Evolutionary conservation across 2,329 filamentous ascomycete genomes (phyloP).

Genomic region (Arthrobotrys sphaeroides): DNA sequence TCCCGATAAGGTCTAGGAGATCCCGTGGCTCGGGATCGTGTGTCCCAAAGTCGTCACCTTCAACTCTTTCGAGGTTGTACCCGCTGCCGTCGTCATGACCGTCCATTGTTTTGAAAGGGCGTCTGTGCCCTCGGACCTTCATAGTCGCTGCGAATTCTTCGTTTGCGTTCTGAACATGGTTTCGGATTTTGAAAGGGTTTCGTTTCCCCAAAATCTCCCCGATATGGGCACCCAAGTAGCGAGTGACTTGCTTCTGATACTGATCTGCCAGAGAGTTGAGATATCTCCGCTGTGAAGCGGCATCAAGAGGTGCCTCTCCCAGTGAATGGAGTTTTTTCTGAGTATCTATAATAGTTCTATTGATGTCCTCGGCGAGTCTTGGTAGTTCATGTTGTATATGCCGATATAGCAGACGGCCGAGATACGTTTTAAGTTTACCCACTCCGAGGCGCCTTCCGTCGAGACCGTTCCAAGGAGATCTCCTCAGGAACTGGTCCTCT

Average conservation of each 20-base stretch:
- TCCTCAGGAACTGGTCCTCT: conserved; percentile 55
- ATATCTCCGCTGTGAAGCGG: conserved; percentile 60
- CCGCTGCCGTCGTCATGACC: neutral
- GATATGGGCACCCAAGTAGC: conserved; percentile 61
- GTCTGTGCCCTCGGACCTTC: conserved; percentile 56
- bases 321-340: neutral
- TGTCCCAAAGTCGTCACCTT: neutral
- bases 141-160: conserved; percentile 58
- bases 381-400: conserved; percentile 64
- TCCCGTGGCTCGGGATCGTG: conserved; percentile 49
- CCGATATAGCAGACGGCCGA: conserved; percentile 62
- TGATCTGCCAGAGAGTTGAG: conserved; percentile 60
- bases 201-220: conserved; percentile 60
- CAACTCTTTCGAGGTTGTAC: neutral
- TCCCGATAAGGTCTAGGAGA: conserved; percentile 64
- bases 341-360: conserved; percentile 45
- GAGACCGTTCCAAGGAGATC: conserved; percentile 52
- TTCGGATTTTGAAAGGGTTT: conserved; percentile 47
- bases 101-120: conserved; percentile 49
- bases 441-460: conserved; percentile 61
- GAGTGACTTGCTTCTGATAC: conserved; percentile 61
- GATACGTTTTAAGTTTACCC: conserved; percentile 60
- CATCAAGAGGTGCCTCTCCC: conserved; percentile 58
- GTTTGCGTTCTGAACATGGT: conserved; percentile 55
- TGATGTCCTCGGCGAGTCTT: conserved; percentile 62